Base-by-base conservation (phyloP, 1,284 basidiomycete species). In the Sanguinoderma infundibulare region DNA sequence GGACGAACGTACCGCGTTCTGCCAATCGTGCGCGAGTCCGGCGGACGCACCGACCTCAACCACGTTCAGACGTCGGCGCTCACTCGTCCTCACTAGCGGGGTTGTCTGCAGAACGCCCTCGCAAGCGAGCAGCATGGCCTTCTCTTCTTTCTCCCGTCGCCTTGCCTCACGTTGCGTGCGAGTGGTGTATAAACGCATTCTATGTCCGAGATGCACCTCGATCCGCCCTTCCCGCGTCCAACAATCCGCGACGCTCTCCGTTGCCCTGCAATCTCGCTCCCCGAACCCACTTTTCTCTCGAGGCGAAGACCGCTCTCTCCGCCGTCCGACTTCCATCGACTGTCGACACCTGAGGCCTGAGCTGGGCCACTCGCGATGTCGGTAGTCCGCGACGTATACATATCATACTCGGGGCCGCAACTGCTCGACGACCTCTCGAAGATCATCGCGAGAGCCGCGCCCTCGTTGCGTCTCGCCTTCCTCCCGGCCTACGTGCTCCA, bases 351-450 rank as follows among this genome's bases (percentile, higher is more conserved):
- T n/a, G n/a, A 7, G 34, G 6, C 34, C 34, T 35, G 7, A 14
- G 34, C 34, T 35, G n/a, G 34, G 7, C 34, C 42, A 26, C 52
- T 34, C 56, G 47, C 39, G 46, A 60, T 60, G 58, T 53, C 50
- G 46, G 38, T 30, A 5, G 28, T 55, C n/a, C 58, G 58, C 53
- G 35, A 60, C 40, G 36, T 30, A 22, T 39, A 60, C 22, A 28
- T 60, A 32, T 44, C 53, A 1, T 59, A 51, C 22, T 59, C 53
- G 28, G 58, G 53, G 14, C 58, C 58, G 32, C 44, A 50, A 36
- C n/a, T 53, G 28, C 39, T 59, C 30, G 46, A 53, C 4, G 58
- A 59, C 32, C 58, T 59, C 36, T 22, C 42, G 34, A 54, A 40
- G 53, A 49, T 38, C 22, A 20, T 44, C 20, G 20, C 28, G 14